Percentiles rank a stretch among this genome's conserved stretches.
Evolutionary conservation across 176 grass and related monocot species (phyloP).

Genomic region (Rhynchospora breviuscula): DNA sequence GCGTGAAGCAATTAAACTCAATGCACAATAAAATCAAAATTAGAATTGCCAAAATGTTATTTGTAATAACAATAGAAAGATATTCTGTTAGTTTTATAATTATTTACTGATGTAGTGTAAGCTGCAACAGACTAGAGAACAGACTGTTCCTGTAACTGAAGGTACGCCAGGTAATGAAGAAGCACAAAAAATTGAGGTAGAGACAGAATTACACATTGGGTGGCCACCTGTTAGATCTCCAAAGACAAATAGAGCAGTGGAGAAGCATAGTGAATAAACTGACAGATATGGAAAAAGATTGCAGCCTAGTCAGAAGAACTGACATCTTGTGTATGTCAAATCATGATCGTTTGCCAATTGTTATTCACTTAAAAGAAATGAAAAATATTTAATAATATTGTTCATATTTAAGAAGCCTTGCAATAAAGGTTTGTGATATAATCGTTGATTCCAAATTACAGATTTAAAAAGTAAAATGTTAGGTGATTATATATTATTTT

Average conservation of each 20-base stretch:
- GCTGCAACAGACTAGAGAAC: not conserved
- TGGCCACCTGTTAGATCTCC: conserved; percentile 20
- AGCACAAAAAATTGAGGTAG: conserved; percentile 15
- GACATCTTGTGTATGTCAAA: not conserved
- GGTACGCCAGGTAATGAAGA: not conserved
- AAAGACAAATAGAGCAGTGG: not conserved
- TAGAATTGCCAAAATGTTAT: not conserved
- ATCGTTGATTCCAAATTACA: not conserved
- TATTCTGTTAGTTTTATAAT: not conserved
- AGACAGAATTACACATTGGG: conserved; percentile 39
- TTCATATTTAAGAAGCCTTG: not conserved
- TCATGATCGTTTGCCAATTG: not conserved
- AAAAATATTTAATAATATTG: not conserved
- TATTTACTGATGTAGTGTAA: not conserved
- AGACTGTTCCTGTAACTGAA: not conserved
- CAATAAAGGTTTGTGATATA: not conserved
- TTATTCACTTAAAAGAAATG: not conserved
- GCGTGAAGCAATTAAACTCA: not conserved
- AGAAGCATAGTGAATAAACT: not conserved
- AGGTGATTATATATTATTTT: not conserved
- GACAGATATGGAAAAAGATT: not conserved
- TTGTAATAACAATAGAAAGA: not conserved
- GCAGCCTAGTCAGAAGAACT: not conserved
- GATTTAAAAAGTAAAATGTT: not conserved
- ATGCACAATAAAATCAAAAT: not conserved